Conservation (phyloP, 1,284 basidiomycete species). For the Fomitopsis schrenkii region DNA sequence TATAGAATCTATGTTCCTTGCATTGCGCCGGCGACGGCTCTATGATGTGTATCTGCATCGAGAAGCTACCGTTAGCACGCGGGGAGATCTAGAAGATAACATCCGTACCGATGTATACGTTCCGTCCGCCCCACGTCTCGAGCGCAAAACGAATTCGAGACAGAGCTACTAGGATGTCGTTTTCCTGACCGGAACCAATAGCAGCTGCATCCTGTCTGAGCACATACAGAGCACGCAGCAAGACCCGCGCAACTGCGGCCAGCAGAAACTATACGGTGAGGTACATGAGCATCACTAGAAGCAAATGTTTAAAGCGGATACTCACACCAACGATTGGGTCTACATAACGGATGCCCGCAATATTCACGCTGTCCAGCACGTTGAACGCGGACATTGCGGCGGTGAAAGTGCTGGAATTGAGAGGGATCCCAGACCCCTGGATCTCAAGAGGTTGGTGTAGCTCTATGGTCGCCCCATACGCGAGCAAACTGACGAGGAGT, state of each 20-base stretch:
- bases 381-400: constrained; percentile 24
- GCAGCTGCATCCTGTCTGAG: neutral
- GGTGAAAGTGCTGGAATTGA: constrained; percentile 19
- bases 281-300: neutral
- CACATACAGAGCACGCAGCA: neutral
- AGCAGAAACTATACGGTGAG: neutral
- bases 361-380: constrained; percentile 13
- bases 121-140: neutral
- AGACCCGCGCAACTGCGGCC: neutral
- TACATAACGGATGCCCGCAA: constrained; percentile 14
- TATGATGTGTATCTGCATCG: neutral
- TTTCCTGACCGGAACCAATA: neutral
- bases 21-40: neutral
- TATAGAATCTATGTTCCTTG: neutral
- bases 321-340: constrained; percentile 29
- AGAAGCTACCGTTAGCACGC: neutral
- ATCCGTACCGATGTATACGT: neutral
- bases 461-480: constrained; percentile 31
- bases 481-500: constrained; percentile 29
- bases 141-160: neutral
- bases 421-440: constrained; percentile 12
- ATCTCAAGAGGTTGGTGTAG: constrained; percentile 29
- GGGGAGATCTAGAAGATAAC: no score
- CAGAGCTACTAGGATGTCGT: neutral
- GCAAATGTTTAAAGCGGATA: neutral